Evolutionary conservation across 1,284 basidiomycete species (phyloP).

Genomic region (Ceratobasidium sp.): DNA sequence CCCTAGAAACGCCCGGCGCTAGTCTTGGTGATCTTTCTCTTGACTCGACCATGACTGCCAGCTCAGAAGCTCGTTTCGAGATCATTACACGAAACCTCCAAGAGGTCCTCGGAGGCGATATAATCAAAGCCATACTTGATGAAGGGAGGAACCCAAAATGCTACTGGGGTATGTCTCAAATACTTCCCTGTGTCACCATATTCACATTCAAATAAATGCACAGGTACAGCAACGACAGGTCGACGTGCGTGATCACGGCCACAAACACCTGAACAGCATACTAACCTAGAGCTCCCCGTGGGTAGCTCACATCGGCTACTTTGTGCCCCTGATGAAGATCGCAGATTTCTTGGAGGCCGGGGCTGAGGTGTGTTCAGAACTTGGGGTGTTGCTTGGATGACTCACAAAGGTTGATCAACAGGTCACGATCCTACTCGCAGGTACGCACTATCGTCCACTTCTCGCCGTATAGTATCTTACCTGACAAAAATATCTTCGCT

Average conservation of each 20-base stretch:
- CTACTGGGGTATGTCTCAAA: constrained; percentile 82
- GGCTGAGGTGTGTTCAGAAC: constrained; percentile 67
- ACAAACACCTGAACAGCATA: not conserved
- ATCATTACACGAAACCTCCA: constrained; percentile 88
- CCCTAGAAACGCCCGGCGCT: constrained; percentile 26
- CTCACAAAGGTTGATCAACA: constrained; percentile 52
- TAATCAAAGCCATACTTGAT: constrained; percentile 82
- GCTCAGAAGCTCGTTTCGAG: constrained; percentile 73
- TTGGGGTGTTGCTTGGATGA: constrained; percentile 13
- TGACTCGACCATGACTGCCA: constrained; percentile 43
- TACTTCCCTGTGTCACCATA: not conserved
- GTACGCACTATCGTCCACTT: constrained; percentile 57
- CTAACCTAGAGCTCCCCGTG: constrained; percentile 5
- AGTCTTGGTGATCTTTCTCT: constrained; percentile 1
- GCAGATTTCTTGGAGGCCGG: constrained; percentile 95
- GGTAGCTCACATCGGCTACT: constrained; percentile 96
- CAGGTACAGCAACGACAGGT: constrained; percentile 94
- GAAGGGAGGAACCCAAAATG: constrained; percentile 82
- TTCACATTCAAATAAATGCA: constrained; percentile 48
- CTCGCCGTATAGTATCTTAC: not conserved
- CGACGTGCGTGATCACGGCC: constrained; percentile 71
- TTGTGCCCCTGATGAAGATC: constrained; percentile 94
- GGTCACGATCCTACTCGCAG: constrained; percentile 91
- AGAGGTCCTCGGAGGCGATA: constrained; percentile 89
- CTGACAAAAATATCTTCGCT: constrained; percentile 29